These are phyloP conservation scores for Thalia dealbata DNA, from an alignment of 176 grass and related monocot genomes.

Conservation along the genomic window DNA sequence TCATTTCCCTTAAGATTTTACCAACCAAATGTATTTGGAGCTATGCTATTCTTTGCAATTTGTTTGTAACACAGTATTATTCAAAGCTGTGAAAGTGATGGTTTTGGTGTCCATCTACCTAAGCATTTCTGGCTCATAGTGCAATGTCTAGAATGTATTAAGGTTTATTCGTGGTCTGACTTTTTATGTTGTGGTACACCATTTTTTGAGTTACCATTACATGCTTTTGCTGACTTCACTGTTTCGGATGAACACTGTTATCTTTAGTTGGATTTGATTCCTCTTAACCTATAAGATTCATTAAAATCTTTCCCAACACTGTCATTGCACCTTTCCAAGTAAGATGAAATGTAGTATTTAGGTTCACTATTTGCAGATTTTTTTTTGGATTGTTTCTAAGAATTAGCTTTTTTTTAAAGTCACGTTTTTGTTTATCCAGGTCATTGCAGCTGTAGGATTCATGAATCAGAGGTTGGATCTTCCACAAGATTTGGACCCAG, in stretches of 20 bases:
- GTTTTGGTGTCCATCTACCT: not conserved
- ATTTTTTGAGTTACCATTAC: too few species aligned
- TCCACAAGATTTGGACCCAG: conserved; percentile 57
- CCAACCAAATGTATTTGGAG: not conserved
- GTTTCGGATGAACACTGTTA: not conserved
- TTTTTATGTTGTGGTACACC: too few species aligned
- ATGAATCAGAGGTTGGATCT: conserved; percentile 93
- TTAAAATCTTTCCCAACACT: too few species aligned
- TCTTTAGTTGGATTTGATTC: too few species aligned
- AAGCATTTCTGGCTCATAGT: not conserved
- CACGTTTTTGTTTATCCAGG: conserved; percentile 22
- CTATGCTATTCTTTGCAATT: not conserved
- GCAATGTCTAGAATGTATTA: not conserved
- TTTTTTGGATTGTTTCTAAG: too few species aligned
- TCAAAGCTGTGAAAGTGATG: not conserved
- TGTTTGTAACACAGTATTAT: not conserved
- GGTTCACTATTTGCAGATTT: too few species aligned
- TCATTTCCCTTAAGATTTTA: not conserved
- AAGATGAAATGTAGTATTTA: too few species aligned
- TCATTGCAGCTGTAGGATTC: conserved; percentile 87
- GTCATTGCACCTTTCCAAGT: too few species aligned
- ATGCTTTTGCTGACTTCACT: too few species aligned
- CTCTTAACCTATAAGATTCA: too few species aligned
- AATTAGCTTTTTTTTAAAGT: too few species aligned
- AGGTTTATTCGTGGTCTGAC: not conserved